Evolutionary conservation across 2,329 filamentous ascomycete species (phyloP).

Genomic region (Epichloe uncinata): DNA sequence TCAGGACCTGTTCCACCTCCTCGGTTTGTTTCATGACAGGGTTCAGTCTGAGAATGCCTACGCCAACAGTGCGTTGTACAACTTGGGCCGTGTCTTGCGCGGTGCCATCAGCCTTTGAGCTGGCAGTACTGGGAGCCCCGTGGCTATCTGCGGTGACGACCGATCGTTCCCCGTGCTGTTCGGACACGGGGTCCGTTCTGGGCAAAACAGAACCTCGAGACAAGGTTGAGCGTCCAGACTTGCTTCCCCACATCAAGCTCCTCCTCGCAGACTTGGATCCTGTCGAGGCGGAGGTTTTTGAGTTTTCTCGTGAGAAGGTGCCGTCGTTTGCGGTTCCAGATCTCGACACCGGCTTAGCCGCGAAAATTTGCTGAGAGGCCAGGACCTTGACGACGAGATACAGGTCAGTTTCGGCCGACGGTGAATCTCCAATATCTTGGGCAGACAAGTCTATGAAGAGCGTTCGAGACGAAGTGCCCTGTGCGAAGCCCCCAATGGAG

Average conservation of each 20-base stretch:
- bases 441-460: constrained; percentile 78
- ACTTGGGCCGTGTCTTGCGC: constrained; percentile 14
- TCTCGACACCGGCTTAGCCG: constrained; percentile 35
- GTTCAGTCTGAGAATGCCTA: constrained; percentile 68
- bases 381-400: constrained; percentile 77
- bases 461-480: constrained; percentile 61
- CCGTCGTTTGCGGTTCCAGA: constrained; percentile 32
- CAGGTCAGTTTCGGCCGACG: constrained; percentile 55
- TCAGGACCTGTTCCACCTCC: constrained; percentile 62
- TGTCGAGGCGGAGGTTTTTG: constrained; percentile 34
- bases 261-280: constrained; percentile 43
- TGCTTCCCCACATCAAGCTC: constrained; percentile 59
- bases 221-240: constrained; percentile 39
- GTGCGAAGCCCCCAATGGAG: constrained; percentile 49
- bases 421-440: constrained; percentile 52
- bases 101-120: constrained; percentile 26
- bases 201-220: constrained; percentile 34
- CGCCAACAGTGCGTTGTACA: constrained; percentile 50
- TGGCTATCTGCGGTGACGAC: constrained; percentile 31
- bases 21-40: constrained; percentile 56
- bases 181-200: constrained; percentile 45
- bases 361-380: constrained; percentile 37
- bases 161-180: constrained; percentile 29
- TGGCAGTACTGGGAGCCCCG: constrained; percentile 40
- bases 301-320: constrained; percentile 28